phyloP scores from a whole-genome alignment of 129 eudicot genomes.

The Centella asiatica region DNA sequence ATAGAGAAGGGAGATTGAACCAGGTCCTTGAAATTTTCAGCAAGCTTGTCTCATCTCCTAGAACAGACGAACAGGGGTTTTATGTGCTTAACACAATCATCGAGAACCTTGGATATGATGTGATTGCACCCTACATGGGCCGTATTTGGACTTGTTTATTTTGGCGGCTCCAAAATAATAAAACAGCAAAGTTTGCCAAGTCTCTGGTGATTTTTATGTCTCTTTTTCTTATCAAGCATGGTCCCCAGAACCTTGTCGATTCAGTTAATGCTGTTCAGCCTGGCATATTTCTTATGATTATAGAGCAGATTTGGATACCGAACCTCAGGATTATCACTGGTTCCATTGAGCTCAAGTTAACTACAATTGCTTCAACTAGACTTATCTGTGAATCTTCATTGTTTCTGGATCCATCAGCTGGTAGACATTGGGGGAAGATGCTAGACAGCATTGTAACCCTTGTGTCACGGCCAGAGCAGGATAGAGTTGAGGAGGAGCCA shows the following conservation, averaged over 20 bases:
- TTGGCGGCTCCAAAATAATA: slow-evolving; percentile 45
- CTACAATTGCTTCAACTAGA: slow-evolving; percentile 79
- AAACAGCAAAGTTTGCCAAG: slow-evolving; percentile 56
- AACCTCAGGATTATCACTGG: slow-evolving; percentile 73
- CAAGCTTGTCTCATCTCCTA: slow-evolving; percentile 55
- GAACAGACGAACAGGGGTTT: slow-evolving; percentile 92
- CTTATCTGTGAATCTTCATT: slow-evolving; percentile 62
- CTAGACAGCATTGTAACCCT: slow-evolving; percentile 81
- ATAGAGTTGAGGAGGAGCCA: slow-evolving; percentile 82
- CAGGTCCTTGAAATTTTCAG: slow-evolving; percentile 72
- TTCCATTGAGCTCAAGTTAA: slow-evolving; percentile 58
- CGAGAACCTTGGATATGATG: slow-evolving; percentile 85
- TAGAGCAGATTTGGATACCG: slow-evolving; percentile 86
- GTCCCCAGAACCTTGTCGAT: slow-evolving; percentile 48
- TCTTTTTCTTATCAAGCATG: slow-evolving; percentile 80
- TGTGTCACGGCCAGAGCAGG: slow-evolving; percentile 76
- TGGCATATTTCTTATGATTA: slow-evolving; percentile 40
- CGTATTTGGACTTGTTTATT: slow-evolving; percentile 66
- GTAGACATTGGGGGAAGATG: slow-evolving; percentile 68
- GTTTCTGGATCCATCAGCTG: slow-evolving; percentile 48
- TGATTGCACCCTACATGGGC: slow-evolving; percentile 47
- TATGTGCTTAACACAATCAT: slow-evolving; percentile 83
- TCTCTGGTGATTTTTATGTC: slow-evolving; percentile 77
- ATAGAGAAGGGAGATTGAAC: slow-evolving; percentile 52
- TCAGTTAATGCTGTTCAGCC: slow-evolving; percentile 69